These are phyloP conservation scores for Apiospora saccharicola DNA, from an alignment of 2,329 filamentous ascomycete genomes.

Conservation along the genomic window DNA sequence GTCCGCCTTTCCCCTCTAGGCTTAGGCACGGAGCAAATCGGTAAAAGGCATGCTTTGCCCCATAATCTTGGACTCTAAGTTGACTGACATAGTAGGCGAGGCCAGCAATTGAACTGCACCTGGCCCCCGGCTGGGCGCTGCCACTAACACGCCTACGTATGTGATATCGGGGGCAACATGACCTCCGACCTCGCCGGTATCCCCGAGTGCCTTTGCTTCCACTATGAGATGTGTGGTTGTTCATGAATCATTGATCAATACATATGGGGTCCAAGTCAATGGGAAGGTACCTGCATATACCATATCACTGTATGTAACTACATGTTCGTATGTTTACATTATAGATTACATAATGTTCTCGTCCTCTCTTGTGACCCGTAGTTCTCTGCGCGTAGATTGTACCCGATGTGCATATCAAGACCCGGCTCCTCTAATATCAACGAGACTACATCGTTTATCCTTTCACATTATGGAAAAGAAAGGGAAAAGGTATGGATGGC, in stretches of 20 bases:
- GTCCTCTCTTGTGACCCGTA: too few species aligned
- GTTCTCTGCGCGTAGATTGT: too few species aligned
- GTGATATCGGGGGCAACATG: constrained; percentile 2
- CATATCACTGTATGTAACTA: not conserved
- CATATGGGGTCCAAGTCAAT: not conserved
- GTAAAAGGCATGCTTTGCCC: constrained; percentile 2
- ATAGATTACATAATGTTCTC: too few species aligned
- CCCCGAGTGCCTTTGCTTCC: not conserved
- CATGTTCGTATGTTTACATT: not conserved
- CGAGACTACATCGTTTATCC: not conserved
- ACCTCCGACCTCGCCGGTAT: constrained; percentile 20
- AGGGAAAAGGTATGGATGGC: not conserved
- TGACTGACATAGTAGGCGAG: not conserved
- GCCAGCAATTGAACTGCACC: not conserved
- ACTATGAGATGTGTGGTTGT: not conserved
- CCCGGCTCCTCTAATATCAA: not conserved
- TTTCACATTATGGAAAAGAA: too few species aligned
- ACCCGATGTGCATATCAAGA: not conserved
- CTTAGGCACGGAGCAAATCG: not conserved
- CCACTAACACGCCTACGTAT: not conserved
- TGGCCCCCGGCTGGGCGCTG: not conserved
- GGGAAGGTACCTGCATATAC: not conserved
- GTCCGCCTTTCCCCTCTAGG: not conserved
- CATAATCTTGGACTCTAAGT: not conserved
- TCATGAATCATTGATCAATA: not conserved